A percentile compares a stretch with the other conserved stretches of the same genome.
These are phyloP conservation scores for Arthrobotrys megalospora DNA, from an alignment of 2,329 filamentous ascomycete species.

Conservation along the genomic window DNA sequence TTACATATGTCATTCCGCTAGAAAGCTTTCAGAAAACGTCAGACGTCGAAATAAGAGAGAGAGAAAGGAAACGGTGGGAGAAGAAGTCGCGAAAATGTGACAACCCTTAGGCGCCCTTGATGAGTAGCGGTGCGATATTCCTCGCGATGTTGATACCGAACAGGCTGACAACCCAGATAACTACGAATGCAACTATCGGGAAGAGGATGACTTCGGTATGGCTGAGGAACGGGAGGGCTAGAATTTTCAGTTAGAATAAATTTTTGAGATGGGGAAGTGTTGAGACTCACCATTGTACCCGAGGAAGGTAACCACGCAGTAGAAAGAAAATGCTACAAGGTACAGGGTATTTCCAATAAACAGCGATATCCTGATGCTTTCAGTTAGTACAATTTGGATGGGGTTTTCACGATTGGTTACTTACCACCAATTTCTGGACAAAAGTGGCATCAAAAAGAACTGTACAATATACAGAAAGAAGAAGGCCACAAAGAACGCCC, in stretches of 20 bases:
- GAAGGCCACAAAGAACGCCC: constrained; percentile 79
- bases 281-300: constrained; percentile 74
- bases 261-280: neutral
- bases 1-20: constrained; percentile 45
- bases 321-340: constrained; percentile 77
- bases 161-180: constrained; percentile 74
- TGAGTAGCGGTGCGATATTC: constrained; percentile 62
- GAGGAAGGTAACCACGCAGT: constrained; percentile 78
- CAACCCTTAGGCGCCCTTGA: constrained; percentile 43
- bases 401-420: constrained; percentile 39
- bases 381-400: constrained; percentile 11
- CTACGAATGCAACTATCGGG: constrained; percentile 74
- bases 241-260: constrained; percentile 17
- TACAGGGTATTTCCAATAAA: constrained; percentile 78
- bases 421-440: constrained; percentile 72
- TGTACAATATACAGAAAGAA: constrained; percentile 76
- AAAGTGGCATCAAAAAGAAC: constrained; percentile 77
- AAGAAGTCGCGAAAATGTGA: neutral
- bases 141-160: constrained; percentile 66
- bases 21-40: constrained; percentile 30
- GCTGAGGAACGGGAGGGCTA: constrained; percentile 76
- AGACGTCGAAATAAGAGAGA: constrained; percentile 9
- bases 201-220: constrained; percentile 77
- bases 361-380: constrained; percentile 69
- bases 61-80: neutral